Evolutionary conservation across 2,329 filamentous ascomycete genomes (phyloP), one percentile per base, ranked within the genome.

Genomic region (Penicillium sp.): DNA sequence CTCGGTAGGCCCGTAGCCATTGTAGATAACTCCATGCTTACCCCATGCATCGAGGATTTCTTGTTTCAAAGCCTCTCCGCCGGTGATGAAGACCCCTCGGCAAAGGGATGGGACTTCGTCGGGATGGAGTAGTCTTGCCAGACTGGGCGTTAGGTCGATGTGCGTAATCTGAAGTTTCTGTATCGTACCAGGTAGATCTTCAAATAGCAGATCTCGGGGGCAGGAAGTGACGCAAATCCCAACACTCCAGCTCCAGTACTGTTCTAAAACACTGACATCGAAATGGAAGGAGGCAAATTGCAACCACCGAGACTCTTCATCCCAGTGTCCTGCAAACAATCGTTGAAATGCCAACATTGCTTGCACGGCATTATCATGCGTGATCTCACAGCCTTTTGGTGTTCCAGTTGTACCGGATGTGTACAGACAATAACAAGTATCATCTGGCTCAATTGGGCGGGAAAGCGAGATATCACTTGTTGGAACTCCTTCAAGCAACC

Each of bases 251-350:
- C 87, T 94, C 91, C 91, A 97, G 70, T 93, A 97, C 66, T 96
- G 92, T 67, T 97, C 92, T 0, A 97, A 79, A 0, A 97, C 89
- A 1, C 90, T 94, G 4, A 97, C 92, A 64, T 97, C 93, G 57
- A 97, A 97, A 70, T 96, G 93, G 53, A 96, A 90, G 0, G 91
- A 92, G 1, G 93, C 93, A 67, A 97, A 97, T 67, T 97, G 93
- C 0, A 97, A 78, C 87, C 91, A 97, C 54, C 88, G 84, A 0
- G 91, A 95, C 0, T 81, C 68, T 0, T 78, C 65, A 38, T 88
- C 81, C 89, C 91, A 96, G 63, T 90, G 88, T 81, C 84, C 5
- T 74, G 72, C 67, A 13, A 97, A 96, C 0, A 97, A 79, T 29
- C 85, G 78, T 63, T 90, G 86, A 69, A 97, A 97, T 0, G 91